Conservation (phyloP, 257 asterid species). For the Lithospermum erythrorhizon region DNA sequence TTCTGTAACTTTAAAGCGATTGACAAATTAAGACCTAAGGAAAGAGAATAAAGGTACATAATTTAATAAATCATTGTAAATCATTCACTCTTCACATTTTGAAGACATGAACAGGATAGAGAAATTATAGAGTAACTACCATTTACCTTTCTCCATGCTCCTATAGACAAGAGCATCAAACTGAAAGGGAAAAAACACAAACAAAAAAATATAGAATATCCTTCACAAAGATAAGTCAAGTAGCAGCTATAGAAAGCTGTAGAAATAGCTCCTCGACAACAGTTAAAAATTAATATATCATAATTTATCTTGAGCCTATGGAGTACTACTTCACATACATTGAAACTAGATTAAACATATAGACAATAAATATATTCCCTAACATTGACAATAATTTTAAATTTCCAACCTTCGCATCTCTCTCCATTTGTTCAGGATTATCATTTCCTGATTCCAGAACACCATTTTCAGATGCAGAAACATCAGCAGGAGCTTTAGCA, state of each 20-base stretch:
- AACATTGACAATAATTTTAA: not conserved
- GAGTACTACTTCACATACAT: not conserved
- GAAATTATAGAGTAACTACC: no score
- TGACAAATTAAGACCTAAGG: not conserved
- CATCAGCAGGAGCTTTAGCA: slow-evolving; percentile 40
- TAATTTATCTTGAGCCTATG: no score
- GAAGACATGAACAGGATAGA: no score
- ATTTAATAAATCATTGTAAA: no score
- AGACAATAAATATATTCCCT: not conserved
- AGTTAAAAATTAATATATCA: no score
- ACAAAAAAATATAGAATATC: no score
- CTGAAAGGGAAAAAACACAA: no score
- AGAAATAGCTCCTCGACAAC: no score
- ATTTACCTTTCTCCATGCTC: no score
- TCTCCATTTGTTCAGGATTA: slow-evolving; percentile 57
- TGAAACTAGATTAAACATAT: not conserved
- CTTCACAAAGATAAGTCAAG: not conserved
- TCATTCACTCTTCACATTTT: no score
- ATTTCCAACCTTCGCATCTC: slow-evolving; percentile 67
- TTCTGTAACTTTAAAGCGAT: not conserved
- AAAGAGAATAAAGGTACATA: not conserved
- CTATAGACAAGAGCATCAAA: no score
- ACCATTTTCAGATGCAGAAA: slow-evolving; percentile 58
- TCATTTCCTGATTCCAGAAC: slow-evolving; percentile 48
- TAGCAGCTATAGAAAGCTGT: not conserved